Conservation (phyloP, 148 eudicot species). For the Camellia lanceoleosa region DNA sequence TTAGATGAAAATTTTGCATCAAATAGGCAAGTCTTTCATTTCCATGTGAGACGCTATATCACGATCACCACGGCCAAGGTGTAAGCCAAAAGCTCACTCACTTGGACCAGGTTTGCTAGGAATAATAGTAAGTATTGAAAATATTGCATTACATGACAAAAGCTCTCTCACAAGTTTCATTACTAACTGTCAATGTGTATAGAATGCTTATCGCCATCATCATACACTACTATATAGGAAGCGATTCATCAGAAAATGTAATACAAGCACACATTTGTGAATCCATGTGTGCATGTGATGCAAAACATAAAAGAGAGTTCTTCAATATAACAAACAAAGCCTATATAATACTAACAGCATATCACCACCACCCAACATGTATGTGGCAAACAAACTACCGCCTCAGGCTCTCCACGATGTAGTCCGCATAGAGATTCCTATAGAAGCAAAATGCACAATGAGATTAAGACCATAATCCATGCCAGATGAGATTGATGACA, state of each 20-base stretch:
- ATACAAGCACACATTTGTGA: not conserved
- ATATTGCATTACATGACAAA: not conserved
- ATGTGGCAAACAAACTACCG: slow-evolving; percentile 21
- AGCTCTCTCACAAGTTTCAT: not conserved
- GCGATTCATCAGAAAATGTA: not conserved
- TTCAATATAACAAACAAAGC: not conserved
- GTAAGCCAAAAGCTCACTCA: too few species aligned
- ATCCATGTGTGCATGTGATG: not conserved
- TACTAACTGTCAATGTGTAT: not conserved
- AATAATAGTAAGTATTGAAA: not conserved
- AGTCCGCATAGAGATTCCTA: slow-evolving; percentile 43
- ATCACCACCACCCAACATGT: not conserved
- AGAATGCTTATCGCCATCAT: slow-evolving; percentile 2
- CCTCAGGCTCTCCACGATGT: slow-evolving; percentile 53
- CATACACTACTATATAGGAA: not conserved
- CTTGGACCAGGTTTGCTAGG: not conserved
- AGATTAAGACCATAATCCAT: not conserved
- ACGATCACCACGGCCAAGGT: too few species aligned
- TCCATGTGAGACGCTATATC: too few species aligned
- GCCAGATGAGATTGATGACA: slow-evolving; percentile 4
- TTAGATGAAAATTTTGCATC: too few species aligned
- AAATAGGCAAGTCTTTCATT: too few species aligned
- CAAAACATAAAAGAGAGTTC: not conserved
- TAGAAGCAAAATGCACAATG: not conserved
- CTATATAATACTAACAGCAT: not conserved